A percentile compares a stretch with the other conserved stretches of the same genome.
phyloP scores from a whole-genome alignment of 2,329 filamentous ascomycete genomes.

The Hansfordia pulvinata region DNA sequence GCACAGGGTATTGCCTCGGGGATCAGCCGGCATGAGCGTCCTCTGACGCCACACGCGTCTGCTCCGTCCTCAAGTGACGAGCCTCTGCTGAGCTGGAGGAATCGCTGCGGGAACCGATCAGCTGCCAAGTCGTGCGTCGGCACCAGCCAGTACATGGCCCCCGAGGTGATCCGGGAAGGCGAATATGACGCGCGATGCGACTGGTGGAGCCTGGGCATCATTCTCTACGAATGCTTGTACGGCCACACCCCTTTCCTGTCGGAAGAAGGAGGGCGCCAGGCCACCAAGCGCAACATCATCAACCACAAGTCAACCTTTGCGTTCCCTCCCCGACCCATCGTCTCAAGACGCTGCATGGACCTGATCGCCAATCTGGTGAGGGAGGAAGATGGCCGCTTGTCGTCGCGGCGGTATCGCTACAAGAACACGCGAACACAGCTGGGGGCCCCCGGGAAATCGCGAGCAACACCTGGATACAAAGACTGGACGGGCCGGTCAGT shows the following conservation, averaged over 20 bases:
- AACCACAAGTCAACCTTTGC: slow-evolving; percentile 55
- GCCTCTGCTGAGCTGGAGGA: slow-evolving; percentile 54
- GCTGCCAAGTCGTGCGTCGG: slow-evolving; percentile 80
- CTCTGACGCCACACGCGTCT: slow-evolving; percentile 23
- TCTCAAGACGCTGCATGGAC: slow-evolving; percentile 62
- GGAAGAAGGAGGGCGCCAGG: slow-evolving; percentile 55
- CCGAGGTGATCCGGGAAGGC: slow-evolving; percentile 74
- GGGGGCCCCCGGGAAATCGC: not conserved
- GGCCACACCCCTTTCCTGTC: slow-evolving; percentile 82
- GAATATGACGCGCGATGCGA: slow-evolving; percentile 87
- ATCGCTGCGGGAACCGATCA: slow-evolving; percentile 52
- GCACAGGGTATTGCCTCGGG: slow-evolving; percentile 23
- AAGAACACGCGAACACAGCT: slow-evolving; percentile 49
- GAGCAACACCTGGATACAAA: no score
- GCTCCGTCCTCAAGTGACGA: slow-evolving; percentile 18
- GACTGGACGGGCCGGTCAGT: slow-evolving; percentile 45
- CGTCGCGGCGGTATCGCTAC: slow-evolving; percentile 57
- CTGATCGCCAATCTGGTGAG: slow-evolving; percentile 61
- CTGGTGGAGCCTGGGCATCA: slow-evolving; percentile 93
- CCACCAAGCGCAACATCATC: slow-evolving; percentile 77
- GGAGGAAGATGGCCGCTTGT: slow-evolving; percentile 64
- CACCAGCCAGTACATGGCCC: slow-evolving; percentile 97
- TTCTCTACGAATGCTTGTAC: slow-evolving; percentile 88
- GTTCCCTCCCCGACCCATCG: slow-evolving; percentile 53
- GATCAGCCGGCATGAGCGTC: slow-evolving; percentile 24